phyloP scores from a whole-genome alignment of 305 asterid genomes.

The Fraxinus floribunda region DNA sequence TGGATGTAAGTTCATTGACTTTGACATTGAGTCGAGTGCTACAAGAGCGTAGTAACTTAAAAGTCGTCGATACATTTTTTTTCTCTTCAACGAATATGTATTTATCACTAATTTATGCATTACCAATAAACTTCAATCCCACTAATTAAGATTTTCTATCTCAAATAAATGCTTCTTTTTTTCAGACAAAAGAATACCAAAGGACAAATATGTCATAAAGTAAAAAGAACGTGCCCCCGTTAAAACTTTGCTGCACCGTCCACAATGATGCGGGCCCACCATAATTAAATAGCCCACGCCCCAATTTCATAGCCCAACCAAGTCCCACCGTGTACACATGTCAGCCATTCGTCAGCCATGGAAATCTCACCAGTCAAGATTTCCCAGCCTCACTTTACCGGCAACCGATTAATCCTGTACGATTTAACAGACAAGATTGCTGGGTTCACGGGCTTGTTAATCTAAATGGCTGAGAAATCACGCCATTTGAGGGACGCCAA shows the following conservation, averaged over 20 bases:
- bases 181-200: too few species aligned
- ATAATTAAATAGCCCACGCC: not conserved
- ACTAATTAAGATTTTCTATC: not conserved
- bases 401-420: not conserved
- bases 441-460: not conserved
- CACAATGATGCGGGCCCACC: not conserved
- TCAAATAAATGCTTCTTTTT: too few species aligned
- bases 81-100: too few species aligned
- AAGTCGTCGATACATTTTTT: too few species aligned
- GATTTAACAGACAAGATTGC: not conserved
- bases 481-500: not conserved
- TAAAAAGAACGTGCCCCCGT: not conserved
- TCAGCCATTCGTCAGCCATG: not conserved
- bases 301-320: not conserved
- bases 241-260: not conserved
- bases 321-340: not conserved
- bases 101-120: too few species aligned
- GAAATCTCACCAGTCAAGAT: not conserved
- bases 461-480: not conserved
- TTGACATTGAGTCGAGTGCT: too few species aligned
- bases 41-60: too few species aligned
- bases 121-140: not conserved
- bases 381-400: not conserved
- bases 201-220: conserved; percentile 6
- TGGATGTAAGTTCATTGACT: too few species aligned